These are phyloP conservation scores for Starmerella cellae DNA, from an alignment of 805 yeast species.

Conservation along the genomic window DNA sequence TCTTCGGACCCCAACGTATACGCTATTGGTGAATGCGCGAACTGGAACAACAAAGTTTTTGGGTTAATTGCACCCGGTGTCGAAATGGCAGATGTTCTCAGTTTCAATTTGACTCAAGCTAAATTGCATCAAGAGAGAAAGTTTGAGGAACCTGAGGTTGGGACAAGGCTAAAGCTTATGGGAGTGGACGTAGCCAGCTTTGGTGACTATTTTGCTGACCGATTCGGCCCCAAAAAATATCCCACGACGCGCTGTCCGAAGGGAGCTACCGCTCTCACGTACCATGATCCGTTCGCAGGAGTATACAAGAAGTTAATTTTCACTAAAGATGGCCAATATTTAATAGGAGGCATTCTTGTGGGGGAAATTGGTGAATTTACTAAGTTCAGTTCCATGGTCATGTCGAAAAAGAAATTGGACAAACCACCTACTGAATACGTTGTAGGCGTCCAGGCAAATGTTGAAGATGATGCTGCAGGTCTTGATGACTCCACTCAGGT, in stretches of 20 bases:
- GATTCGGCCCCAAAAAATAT: conserved; percentile 28
- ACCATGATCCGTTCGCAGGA: conserved; percentile 29
- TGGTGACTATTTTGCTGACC: conserved; percentile 31
- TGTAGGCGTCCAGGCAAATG: conserved; percentile 16
- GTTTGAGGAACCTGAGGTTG: conserved; percentile 29
- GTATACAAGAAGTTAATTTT: conserved; percentile 28
- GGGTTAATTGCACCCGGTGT: conserved; percentile 32
- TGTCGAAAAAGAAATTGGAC: conserved; percentile 26
- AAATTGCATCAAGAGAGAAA: conserved; percentile 24
- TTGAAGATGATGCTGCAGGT: conserved; percentile 25
- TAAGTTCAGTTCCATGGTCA: conserved; percentile 25
- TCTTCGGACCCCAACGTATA: conserved; percentile 25
- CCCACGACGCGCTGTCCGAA: conserved; percentile 18
- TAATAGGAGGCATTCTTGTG: conserved; percentile 31
- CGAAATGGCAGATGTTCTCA: conserved; percentile 30
- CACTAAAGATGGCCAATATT: conserved; percentile 28
- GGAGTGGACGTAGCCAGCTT: conserved; percentile 32
- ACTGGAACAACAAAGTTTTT: conserved; percentile 29
- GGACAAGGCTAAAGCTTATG: conserved; percentile 30
- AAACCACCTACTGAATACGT: conserved; percentile 27
- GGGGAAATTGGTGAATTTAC: conserved; percentile 29
- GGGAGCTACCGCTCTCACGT: conserved; percentile 24
- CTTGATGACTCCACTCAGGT: conserved; percentile 30
- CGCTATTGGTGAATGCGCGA: conserved; percentile 32
- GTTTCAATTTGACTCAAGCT: conserved; percentile 30